A percentile compares a stretch with the other conserved stretches of the same genome.
Evolutionary conservation across 192 early-diverging fungal genomes (phyloP).

Genomic region (Rhizophagus clarus): DNA sequence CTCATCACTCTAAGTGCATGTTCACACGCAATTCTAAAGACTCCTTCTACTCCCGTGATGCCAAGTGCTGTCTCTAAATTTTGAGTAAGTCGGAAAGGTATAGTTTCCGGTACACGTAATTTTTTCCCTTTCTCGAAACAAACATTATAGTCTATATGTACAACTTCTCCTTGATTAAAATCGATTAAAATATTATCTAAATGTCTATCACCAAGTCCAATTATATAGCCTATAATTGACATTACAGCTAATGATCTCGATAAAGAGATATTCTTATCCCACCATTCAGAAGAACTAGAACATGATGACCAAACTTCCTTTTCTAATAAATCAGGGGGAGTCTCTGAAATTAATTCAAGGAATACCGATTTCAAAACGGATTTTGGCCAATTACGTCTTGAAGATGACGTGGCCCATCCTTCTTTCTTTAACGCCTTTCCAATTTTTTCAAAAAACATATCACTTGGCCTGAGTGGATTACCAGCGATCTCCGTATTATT

Average conservation of each 20-base stretch:
- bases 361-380: constrained; percentile 59
- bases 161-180: constrained; percentile 73
- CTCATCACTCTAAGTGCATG: constrained; percentile 79
- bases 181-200: constrained; percentile 92
- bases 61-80: constrained; percentile 92
- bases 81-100: constrained; percentile 89
- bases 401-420: constrained; percentile 52
- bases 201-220: constrained; percentile 94
- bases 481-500: constrained; percentile 31
- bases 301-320: constrained; percentile 68
- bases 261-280: constrained; percentile 68
- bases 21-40: constrained; percentile 78
- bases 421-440: constrained; percentile 56
- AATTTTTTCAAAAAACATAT: constrained; percentile 82
- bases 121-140: constrained; percentile 94
- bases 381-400: constrained; percentile 72
- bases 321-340: constrained; percentile 64
- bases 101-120: constrained; percentile 83
- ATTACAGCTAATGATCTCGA: constrained; percentile 81
- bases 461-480: constrained; percentile 49
- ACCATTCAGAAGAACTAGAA: constrained; percentile 73
- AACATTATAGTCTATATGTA: constrained; percentile 97
- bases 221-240: constrained; percentile 86
- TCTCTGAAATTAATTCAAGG: constrained; percentile 62
- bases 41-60: constrained; percentile 74